These are phyloP conservation scores for Malus asiatica DNA, from an alignment of 306 rosid species.

Conservation along the genomic window DNA sequence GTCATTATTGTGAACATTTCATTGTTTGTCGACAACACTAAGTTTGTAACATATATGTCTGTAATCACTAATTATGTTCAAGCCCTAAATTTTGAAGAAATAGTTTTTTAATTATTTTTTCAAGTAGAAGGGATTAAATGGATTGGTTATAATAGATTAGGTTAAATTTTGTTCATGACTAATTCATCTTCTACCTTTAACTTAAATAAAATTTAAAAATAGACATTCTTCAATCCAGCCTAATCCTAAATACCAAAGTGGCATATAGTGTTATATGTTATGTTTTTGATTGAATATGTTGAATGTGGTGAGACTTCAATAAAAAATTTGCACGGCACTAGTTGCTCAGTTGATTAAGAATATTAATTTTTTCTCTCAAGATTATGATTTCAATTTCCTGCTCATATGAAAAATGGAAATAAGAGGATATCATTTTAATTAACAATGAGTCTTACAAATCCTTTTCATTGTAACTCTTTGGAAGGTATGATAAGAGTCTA, in stretches of 20 bases:
- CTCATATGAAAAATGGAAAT: not conserved
- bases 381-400: not conserved
- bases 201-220: too few relatives aligned
- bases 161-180: not conserved
- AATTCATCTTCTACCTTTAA: not conserved
- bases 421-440: not conserved
- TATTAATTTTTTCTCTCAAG: too few relatives aligned
- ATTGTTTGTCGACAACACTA: too few relatives aligned
- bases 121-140: not conserved
- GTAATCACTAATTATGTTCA: too few relatives aligned
- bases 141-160: not conserved
- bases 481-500: not conserved
- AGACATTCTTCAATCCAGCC: not conserved
- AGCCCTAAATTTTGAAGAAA: too few relatives aligned
- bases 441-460: not conserved
- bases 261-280: not conserved
- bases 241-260: not conserved
- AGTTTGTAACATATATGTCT: too few relatives aligned
- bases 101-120: too few relatives aligned
- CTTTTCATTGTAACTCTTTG: not conserved
- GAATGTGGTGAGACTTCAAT: not conserved
- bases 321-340: too few relatives aligned
- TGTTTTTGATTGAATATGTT: not conserved
- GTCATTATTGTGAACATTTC: not conserved
- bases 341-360: too few relatives aligned